Evolutionary conservation across 78 protist genomes (phyloP).

Genomic region (Diacronema lutheri): DNA sequence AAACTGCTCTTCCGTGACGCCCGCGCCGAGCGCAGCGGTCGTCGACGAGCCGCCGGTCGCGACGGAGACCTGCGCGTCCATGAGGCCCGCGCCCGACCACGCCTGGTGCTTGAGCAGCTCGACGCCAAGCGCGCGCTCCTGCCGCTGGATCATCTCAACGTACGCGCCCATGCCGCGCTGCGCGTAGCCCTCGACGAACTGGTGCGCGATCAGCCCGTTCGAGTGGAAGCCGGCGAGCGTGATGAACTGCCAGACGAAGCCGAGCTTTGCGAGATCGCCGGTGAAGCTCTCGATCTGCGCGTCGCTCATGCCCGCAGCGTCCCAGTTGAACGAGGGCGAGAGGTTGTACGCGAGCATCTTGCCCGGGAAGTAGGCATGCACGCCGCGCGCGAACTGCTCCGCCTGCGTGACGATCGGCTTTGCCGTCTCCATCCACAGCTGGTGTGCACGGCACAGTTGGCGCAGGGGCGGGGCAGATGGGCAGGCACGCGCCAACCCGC

Average conservation of each 20-base stretch:
- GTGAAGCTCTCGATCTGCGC: conserved; percentile 70
- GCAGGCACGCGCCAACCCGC: too few relatives aligned
- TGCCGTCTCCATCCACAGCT: conserved; percentile 86
- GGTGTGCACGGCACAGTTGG: neutral
- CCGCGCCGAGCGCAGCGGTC: conserved; percentile 49
- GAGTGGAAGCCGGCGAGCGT: conserved; percentile 87
- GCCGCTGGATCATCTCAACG: conserved; percentile 67
- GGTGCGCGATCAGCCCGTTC: conserved; percentile 54
- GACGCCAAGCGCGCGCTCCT: conserved; percentile 57
- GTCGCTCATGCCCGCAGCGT: conserved; percentile 75
- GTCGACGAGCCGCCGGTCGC: conserved; percentile 50
- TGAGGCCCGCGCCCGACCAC: conserved; percentile 65
- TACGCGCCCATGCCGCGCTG: conserved; percentile 69
- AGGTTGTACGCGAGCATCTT: conserved; percentile 84
- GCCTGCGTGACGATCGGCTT: conserved; percentile 81
- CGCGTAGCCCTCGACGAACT: conserved; percentile 53
- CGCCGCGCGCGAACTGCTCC: conserved; percentile 63
- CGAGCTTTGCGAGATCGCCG: conserved; percentile 62
- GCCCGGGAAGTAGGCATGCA: conserved; percentile 60
- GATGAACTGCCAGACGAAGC: conserved; percentile 90
- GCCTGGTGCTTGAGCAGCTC: conserved; percentile 66
- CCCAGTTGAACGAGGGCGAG: conserved; percentile 95
- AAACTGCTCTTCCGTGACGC: conserved; percentile 49
- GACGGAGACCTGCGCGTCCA: conserved; percentile 28
- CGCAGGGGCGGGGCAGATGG: too few relatives aligned